Base-by-base conservation (phyloP, 164 flowering plant species). In the Vitis labrusca region DNA sequence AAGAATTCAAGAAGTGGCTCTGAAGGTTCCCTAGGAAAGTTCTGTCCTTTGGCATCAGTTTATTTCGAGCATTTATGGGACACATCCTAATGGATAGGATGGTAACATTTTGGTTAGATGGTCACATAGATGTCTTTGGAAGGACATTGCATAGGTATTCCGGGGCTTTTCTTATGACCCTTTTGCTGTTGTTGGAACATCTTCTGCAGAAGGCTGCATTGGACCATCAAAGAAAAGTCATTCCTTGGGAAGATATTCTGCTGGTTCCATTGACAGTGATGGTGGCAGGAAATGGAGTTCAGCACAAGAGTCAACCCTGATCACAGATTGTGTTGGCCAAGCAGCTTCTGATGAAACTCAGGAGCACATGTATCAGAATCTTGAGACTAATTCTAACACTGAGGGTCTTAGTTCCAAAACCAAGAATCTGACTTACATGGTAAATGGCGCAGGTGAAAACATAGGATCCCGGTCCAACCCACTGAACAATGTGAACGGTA, bases 191-290 rank as follows among this genome's bases (percentile, higher is more conserved):
- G 88, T 89, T 75, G 99, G 97, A 37, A 84, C 91, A 71, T 93
- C 95, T 63, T 88, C 97, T 58, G 99, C 93, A 73, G 99, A 93
- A 66, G 97, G 97, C 9, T 92, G 85, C 76, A 61, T 65, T 68
- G 87, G 81, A 55, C 62, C 70, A 13, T 78, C 89, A 54, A 92
- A 86, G 82, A 93, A 86, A 78, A 82, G 68, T 76, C 84, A 81
- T 56, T 80, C 73, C 73, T 79, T 77, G 75, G 96, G 91, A 58
- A 89, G 94, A 82, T 89, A 88, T 78, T 92, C 97, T 73, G 79
- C 82, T 74, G 93, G 94, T 74, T 93, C 97, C 27, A 44, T 86
- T 69, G 98, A 92, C 61, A 80, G 85, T 74, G 95, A 91, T 72
- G 71, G 84, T 74, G 94, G 94, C 61, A 85, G 87, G 75, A 96